phyloP scores from a whole-genome alignment of 2,329 filamentous ascomycete genomes.

The Aciculosporium take region DNA sequence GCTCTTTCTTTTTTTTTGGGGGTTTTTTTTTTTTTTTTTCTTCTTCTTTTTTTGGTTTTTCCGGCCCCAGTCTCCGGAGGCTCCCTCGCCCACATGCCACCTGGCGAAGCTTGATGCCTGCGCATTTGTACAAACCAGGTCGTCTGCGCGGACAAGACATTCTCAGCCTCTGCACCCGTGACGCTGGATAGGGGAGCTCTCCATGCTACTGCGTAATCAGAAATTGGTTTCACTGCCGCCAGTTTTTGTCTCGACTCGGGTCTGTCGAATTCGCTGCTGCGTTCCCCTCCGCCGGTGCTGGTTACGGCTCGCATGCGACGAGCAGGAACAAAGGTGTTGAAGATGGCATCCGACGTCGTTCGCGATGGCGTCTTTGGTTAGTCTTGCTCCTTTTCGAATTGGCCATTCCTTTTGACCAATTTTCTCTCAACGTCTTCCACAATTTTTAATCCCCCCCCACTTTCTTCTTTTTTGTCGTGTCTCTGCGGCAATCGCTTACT shows the following conservation, averaged over 20 bases:
- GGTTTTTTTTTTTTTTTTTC: neutral
- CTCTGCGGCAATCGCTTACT: no score
- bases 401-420: neutral
- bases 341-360: conserved; percentile 39
- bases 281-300: neutral
- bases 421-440: neutral
- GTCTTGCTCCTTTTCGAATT: conserved; percentile 9
- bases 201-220: no score
- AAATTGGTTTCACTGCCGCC: no score
- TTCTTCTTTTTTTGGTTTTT: neutral
- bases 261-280: neutral
- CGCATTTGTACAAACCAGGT: no score
- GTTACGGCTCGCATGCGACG: conserved; percentile 18
- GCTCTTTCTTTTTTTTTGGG: no score
- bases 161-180: no score
- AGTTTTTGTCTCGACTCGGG: neutral
- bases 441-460: neutral
- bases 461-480: neutral
- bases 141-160: no score
- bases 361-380: conserved; percentile 46
- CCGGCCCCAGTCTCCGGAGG: no score
- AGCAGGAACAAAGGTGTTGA: conserved; percentile 20
- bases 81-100: neutral
- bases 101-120: neutral
- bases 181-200: no score